These are phyloP conservation scores for Claviceps africana DNA, from an alignment of 2,329 filamentous ascomycete genomes.

Conservation along the genomic window DNA sequence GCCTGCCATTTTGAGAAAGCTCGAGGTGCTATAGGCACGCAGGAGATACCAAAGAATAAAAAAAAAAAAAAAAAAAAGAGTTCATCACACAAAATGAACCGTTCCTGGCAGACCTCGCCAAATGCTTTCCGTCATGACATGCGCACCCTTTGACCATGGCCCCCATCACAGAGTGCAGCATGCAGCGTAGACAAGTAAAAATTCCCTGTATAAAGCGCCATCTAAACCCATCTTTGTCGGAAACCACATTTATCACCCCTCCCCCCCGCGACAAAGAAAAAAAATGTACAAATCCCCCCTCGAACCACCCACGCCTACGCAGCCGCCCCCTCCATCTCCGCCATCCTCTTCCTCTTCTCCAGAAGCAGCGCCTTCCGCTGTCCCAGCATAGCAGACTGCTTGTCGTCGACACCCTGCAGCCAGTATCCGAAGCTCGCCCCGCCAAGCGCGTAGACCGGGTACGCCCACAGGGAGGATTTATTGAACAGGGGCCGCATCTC, in stretches of 20 bases:
- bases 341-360: constrained; percentile 71
- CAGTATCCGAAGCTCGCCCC: constrained; percentile 95
- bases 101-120: neutral
- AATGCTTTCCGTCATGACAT: too few species aligned
- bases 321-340: constrained; percentile 20
- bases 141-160: too few species aligned
- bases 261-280: neutral
- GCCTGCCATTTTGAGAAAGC: constrained; percentile 44
- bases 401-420: constrained; percentile 78
- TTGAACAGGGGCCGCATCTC: constrained; percentile 95
- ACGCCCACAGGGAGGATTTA: constrained; percentile 72
- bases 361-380: constrained; percentile 70
- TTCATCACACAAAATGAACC: neutral
- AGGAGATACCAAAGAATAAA: neutral
- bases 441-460: constrained; percentile 74
- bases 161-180: too few species aligned
- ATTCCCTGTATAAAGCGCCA: too few species aligned
- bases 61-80: neutral
- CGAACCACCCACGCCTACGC: neutral
- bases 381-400: constrained; percentile 61
- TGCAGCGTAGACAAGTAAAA: too few species aligned
- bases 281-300: too few species aligned
- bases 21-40: constrained; percentile 37
- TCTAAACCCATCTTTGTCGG: too few species aligned
- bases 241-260: neutral